Conservation (phyloP, 2,329 filamentous ascomycete species). For the Geosmithia putterillii region DNA sequence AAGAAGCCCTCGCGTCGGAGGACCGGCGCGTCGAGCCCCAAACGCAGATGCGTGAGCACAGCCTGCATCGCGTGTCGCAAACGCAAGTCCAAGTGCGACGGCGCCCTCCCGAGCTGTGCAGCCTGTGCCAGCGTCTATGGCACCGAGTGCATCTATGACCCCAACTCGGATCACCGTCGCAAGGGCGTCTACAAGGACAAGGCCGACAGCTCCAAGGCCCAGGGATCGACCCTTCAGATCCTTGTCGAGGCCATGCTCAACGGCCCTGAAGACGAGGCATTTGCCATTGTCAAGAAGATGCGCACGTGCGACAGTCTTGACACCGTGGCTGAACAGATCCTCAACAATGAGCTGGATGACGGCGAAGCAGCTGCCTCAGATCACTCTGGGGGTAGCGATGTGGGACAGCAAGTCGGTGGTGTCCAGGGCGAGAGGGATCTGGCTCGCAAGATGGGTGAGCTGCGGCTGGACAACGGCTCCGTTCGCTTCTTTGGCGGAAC, state of each 20-base stretch:
- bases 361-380: conserved; percentile 9
- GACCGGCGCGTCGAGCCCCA: conserved; percentile 31
- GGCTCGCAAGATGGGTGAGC: conserved; percentile 84
- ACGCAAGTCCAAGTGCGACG: conserved; percentile 83
- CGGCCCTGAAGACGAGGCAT: conserved; percentile 76
- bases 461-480: conserved; percentile 76
- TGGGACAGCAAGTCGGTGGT: conserved; percentile 18
- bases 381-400: conserved; percentile 21
- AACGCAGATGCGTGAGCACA: conserved; percentile 72
- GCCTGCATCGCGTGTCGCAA: conserved; percentile 71
- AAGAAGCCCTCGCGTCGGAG: conserved; percentile 38
- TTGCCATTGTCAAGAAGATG: conserved; percentile 71
- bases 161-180: conserved; percentile 86
- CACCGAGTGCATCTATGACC: conserved; percentile 87
- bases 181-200: conserved; percentile 97
- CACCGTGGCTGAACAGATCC: conserved; percentile 38
- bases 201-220: conserved; percentile 75
- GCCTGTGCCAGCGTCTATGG: conserved; percentile 93
- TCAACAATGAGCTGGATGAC: conserved; percentile 16
- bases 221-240: conserved; percentile 80
- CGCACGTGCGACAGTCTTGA: conserved; percentile 68
- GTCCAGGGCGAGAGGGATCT: conserved; percentile 62
- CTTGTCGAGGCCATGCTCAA: conserved; percentile 88
- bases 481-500: conserved; percentile 90
- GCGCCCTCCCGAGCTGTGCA: conserved; percentile 80